These are phyloP conservation scores for Spinacia oleracea DNA, from an alignment of 179 eudicot genomes.

Conservation along the genomic window DNA sequence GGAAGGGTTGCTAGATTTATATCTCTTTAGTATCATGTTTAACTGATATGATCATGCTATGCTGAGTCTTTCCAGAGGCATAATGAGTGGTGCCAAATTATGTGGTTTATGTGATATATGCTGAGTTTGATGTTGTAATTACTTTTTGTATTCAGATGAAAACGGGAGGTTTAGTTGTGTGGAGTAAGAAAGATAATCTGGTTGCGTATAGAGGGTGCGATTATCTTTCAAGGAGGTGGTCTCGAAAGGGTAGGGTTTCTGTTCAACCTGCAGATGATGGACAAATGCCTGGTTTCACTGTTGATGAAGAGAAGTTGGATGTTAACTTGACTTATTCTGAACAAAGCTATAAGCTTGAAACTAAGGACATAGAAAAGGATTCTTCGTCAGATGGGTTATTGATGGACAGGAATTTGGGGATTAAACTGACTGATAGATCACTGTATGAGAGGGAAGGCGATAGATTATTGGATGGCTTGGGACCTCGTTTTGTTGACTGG, in stretches of 20 bases:
- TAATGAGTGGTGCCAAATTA: not conserved
- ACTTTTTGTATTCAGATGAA: conserved; percentile 56
- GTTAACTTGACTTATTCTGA: conserved; percentile 1
- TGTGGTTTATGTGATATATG: conserved; percentile 8
- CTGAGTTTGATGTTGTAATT: conserved; percentile 14
- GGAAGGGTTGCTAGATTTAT: not conserved
- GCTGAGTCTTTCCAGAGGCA: not conserved
- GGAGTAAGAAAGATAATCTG: conserved; percentile 74
- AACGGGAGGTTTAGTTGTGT: conserved; percentile 92
- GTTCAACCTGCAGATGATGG: conserved; percentile 14
- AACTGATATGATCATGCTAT: not conserved
- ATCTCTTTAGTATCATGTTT: not conserved
- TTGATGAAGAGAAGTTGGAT: not conserved
- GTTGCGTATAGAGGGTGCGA: conserved; percentile 81
- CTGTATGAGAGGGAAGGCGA: conserved; percentile 88
- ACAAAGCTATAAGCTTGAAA: conserved; percentile 16
- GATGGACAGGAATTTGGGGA: conserved; percentile 28
- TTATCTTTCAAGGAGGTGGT: conserved; percentile 31
- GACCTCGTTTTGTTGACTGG: conserved; percentile 97
- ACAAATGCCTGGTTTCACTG: conserved; percentile 2
- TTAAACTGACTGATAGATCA: conserved; percentile 37
- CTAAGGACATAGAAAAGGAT: conserved; percentile 25
- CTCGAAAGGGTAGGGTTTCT: conserved; percentile 19
- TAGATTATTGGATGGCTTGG: conserved; percentile 87
- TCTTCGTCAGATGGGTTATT: conserved; percentile 18